Evolutionary conservation across 192 early-diverging fungal species (phyloP).

Genomic region (Linnemannia schmuckeri): DNA sequence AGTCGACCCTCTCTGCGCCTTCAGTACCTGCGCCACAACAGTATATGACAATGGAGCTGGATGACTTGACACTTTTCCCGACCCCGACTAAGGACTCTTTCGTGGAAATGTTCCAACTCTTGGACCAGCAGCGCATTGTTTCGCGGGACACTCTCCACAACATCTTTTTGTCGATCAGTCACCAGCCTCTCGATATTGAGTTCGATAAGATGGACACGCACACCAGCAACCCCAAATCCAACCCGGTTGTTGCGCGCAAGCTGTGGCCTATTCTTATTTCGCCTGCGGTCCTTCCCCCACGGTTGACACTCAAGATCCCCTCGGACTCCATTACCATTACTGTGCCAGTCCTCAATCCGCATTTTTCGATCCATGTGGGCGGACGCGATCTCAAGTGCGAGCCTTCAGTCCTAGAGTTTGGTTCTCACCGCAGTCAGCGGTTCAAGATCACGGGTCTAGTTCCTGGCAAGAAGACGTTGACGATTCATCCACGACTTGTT

Average conservation of each 20-base stretch:
- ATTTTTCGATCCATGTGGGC: slow-evolving; percentile 69
- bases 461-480: slow-evolving; percentile 72
- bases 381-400: slow-evolving; percentile 70
- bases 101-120: slow-evolving; percentile 47
- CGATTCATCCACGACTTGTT: slow-evolving; percentile 57
- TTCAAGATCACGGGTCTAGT: slow-evolving; percentile 70
- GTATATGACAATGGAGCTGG: slow-evolving; percentile 37
- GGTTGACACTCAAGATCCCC: slow-evolving; percentile 67
- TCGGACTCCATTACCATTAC: slow-evolving; percentile 67
- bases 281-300: slow-evolving; percentile 63
- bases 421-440: slow-evolving; percentile 58
- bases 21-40: slow-evolving; percentile 12
- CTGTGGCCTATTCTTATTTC: slow-evolving; percentile 49
- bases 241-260: slow-evolving; percentile 17
- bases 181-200: slow-evolving; percentile 63
- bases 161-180: slow-evolving; percentile 55
- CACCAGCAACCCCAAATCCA: not conserved
- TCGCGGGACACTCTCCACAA: slow-evolving; percentile 33
- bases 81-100: slow-evolving; percentile 38
- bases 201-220: slow-evolving; percentile 48
- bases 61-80: slow-evolving; percentile 40
- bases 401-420: slow-evolving; percentile 70
- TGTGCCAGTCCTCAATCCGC: slow-evolving; percentile 68
- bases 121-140: slow-evolving; percentile 51
- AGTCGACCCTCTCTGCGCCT: slow-evolving; percentile 11